These are phyloP conservation scores for Trichoderma gracile DNA, from an alignment of 2,329 filamentous ascomycete genomes.

Conservation along the genomic window DNA sequence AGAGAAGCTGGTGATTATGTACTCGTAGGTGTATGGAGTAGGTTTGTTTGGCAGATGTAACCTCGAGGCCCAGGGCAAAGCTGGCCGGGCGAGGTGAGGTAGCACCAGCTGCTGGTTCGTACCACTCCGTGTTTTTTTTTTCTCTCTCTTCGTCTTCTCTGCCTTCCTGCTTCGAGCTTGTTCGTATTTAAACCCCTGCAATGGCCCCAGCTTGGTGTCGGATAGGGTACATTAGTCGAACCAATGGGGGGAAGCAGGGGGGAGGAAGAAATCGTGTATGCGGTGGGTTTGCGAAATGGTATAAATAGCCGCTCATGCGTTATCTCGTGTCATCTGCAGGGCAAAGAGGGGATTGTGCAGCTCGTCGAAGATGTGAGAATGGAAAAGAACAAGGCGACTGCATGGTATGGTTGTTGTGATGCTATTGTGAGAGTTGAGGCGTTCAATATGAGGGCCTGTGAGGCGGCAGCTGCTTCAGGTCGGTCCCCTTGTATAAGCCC, in stretches of 20 bases:
- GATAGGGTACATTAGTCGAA: slow-evolving; percentile 10
- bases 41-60: slow-evolving; percentile 6
- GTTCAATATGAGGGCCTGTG: not conserved
- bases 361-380: not conserved
- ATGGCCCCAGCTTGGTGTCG: slow-evolving; percentile 9
- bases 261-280: not conserved
- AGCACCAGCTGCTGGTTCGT: not conserved
- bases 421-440: too few species aligned
- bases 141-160: not conserved
- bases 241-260: slow-evolving; percentile 16
- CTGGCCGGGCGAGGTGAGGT: not conserved
- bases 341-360: not conserved
- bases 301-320: slow-evolving; percentile 12
- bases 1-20: not conserved
- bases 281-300: not conserved
- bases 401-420: too few species aligned
- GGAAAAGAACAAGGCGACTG: too few species aligned
- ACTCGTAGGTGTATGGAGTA: not conserved
- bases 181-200: slow-evolving; percentile 24
- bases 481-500: not conserved
- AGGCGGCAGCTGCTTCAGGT: slow-evolving; percentile 2
- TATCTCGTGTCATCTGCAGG: not conserved
- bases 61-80: not conserved
- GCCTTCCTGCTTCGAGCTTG: not conserved
- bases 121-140: not conserved